Conservation (phyloP, 2,329 filamentous ascomycete genomes). For the Periconia sp. region DNA sequence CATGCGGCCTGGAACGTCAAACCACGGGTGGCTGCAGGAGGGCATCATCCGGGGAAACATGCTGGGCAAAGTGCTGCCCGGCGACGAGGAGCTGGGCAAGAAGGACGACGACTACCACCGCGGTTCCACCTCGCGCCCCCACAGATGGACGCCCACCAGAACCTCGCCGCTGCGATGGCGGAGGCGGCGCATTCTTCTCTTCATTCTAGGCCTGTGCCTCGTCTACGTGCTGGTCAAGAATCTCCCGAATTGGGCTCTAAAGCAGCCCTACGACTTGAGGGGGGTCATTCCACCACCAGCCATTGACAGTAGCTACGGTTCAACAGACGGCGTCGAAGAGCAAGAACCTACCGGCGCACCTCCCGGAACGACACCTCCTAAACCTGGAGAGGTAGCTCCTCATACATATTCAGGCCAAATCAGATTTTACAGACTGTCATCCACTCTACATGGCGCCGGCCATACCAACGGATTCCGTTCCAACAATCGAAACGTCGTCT, state of each 20-base stretch:
- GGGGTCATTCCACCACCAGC: constrained; percentile 6
- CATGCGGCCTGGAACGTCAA: constrained; percentile 26
- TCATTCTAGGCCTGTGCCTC: constrained; percentile 45
- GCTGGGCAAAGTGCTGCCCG: constrained; percentile 47
- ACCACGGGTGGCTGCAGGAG: constrained; percentile 30
- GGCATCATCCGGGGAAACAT: constrained; percentile 30
- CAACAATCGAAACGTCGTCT: constrained; percentile 72
- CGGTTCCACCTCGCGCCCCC: constrained; percentile 31
- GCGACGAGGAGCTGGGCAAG: constrained; percentile 64
- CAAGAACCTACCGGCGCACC: constrained; percentile 31
- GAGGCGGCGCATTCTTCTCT: constrained; percentile 51
- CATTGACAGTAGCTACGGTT: constrained; percentile 8
- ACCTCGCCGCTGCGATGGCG: constrained; percentile 44
- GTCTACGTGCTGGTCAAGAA: constrained; percentile 68
- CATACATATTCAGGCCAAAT: constrained; percentile 67
- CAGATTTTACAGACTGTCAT: constrained; percentile 66
- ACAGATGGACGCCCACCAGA: constrained; percentile 21
- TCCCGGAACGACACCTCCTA: constrained; percentile 21
- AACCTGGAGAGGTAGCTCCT: constrained; percentile 15
- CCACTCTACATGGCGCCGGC: constrained; percentile 62
- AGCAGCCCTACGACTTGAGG: constrained; percentile 2
- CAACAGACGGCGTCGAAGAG: constrained; percentile 9
- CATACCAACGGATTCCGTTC: constrained; percentile 55
- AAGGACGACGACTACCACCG: constrained; percentile 63
- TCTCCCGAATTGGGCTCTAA: constrained; percentile 49